phyloP scores from a whole-genome alignment of 768 basidiomycete genomes.

The Boletus barrowsii region DNA sequence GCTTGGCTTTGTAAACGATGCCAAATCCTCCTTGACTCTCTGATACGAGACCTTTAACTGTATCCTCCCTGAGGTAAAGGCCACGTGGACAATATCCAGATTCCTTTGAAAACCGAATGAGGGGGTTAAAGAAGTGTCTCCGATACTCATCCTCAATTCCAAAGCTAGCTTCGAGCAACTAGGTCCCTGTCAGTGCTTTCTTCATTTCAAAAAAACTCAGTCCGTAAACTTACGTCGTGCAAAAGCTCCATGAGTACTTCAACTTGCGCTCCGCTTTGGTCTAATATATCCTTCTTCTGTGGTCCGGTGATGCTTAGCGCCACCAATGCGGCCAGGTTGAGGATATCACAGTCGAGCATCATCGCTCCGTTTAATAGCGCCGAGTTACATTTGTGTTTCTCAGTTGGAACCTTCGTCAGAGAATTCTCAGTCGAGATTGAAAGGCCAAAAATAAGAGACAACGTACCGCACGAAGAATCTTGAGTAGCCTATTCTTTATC shows the following conservation, averaged over 20 bases:
- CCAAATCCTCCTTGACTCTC: constrained; percentile 23
- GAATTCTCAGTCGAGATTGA: constrained; percentile 7
- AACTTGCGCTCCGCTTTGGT: not conserved
- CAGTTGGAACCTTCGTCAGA: constrained; percentile 6
- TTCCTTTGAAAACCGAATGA: constrained; percentile 20
- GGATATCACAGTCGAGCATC: constrained; percentile 19
- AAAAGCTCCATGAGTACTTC: constrained; percentile 22
- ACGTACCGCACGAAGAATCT: constrained; percentile 18
- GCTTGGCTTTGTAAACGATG: constrained; percentile 15
- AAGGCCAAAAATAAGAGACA: not conserved
- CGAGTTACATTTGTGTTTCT: constrained; percentile 25
- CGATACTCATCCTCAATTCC: constrained; percentile 17
- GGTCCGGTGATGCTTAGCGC: constrained; percentile 10
- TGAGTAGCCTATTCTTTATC: constrained; percentile 11
- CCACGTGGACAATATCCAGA: constrained; percentile 19
- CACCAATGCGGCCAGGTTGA: constrained; percentile 16
- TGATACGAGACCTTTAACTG: constrained; percentile 5
- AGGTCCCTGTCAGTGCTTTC: not conserved
- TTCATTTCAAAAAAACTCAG: not conserved
- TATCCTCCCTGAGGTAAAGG: constrained; percentile 5
- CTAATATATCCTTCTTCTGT: constrained; percentile 3
- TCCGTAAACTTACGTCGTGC: constrained; percentile 19
- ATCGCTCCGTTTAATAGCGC: constrained; percentile 14
- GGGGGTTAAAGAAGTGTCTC: constrained; percentile 13
- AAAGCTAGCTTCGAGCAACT: constrained; percentile 24